These are phyloP conservation scores for Dryadomyces quercus-mongolicae DNA, from an alignment of 2,329 filamentous ascomycete genomes.

Conservation along the genomic window DNA sequence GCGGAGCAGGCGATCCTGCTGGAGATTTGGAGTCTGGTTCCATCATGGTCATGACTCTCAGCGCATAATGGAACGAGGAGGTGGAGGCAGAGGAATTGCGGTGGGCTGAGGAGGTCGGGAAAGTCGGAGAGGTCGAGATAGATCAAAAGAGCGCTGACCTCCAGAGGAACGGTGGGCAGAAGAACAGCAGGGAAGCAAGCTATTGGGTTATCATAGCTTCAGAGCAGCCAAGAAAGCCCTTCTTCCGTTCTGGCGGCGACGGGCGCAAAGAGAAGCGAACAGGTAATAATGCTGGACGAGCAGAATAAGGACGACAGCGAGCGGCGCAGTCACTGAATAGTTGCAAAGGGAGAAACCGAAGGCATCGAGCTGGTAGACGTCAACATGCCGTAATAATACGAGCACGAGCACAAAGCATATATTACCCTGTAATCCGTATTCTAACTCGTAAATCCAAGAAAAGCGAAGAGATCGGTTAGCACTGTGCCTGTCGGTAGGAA, in stretches of 20 bases:
- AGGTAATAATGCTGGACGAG: background rate
- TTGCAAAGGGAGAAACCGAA: no score
- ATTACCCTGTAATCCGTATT: no score
- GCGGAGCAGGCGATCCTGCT: slow-evolving; percentile 19
- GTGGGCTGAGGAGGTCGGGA: background rate
- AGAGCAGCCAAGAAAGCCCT: background rate
- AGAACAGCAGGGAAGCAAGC: background rate
- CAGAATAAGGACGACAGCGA: background rate
- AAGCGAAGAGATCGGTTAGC: background rate
- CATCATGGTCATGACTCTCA: background rate
- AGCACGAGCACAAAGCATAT: no score
- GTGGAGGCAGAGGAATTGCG: no score
- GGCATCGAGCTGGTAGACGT: no score
- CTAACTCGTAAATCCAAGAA: background rate
- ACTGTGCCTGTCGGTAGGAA: background rate
- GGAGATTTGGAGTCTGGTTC: background rate
- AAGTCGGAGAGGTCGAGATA: no score
- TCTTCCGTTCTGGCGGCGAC: no score
- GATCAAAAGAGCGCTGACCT: background rate
- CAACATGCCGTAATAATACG: no score
- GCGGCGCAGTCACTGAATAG: background rate
- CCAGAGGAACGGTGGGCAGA: background rate
- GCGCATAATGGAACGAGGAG: background rate
- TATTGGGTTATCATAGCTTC: background rate
- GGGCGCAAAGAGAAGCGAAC: no score